phyloP scores from a whole-genome alignment of 768 basidiomycete species.

The Termitomyces sp. region DNA sequence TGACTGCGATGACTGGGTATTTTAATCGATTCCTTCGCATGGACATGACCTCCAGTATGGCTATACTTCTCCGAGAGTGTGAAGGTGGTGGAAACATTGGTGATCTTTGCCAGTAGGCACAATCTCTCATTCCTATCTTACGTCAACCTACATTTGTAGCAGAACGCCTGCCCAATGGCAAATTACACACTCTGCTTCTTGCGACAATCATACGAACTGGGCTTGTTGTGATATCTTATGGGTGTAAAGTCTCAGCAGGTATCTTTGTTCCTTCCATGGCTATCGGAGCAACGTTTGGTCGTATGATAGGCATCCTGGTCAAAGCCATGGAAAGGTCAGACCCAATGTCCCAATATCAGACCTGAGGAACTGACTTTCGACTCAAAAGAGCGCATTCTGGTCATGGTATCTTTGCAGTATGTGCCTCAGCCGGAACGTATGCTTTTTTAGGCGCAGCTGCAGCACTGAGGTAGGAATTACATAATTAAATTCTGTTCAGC shows the following conservation, averaged over 20 bases:
- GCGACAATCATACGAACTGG: conserved; percentile 87
- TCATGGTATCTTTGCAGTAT: conserved; percentile 86
- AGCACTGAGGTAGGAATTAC: conserved; percentile 63
- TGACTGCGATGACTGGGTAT: conserved; percentile 92
- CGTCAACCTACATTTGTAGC: background rate
- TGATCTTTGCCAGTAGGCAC: conserved; percentile 89
- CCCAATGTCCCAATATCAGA: conserved; percentile 1
- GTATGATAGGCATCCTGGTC: conserved; percentile 96
- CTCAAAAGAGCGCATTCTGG: conserved; percentile 67
- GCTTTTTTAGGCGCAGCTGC: conserved; percentile 97
- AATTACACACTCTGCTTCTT: conserved; percentile 87
- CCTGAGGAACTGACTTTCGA: background rate
- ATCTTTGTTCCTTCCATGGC: conserved; percentile 99
- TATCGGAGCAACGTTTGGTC: conserved; percentile 92
- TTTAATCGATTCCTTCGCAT: conserved; percentile 92
- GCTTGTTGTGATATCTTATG: conserved; percentile 89
- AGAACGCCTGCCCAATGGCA: conserved; percentile 91
- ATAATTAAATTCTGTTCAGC: no score
- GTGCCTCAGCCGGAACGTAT: conserved; percentile 93
- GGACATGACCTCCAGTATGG: conserved; percentile 97
- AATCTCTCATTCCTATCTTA: background rate
- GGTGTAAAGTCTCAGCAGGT: conserved; percentile 93
- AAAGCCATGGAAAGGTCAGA: conserved; percentile 83
- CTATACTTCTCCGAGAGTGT: conserved; percentile 93
- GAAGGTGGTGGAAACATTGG: conserved; percentile 86